A percentile compares a stretch with the other conserved stretches of the same genome.
These are phyloP conservation scores for Dioscorea dumetorum DNA, from an alignment of 106 monocot species.

Conservation along the genomic window DNA sequence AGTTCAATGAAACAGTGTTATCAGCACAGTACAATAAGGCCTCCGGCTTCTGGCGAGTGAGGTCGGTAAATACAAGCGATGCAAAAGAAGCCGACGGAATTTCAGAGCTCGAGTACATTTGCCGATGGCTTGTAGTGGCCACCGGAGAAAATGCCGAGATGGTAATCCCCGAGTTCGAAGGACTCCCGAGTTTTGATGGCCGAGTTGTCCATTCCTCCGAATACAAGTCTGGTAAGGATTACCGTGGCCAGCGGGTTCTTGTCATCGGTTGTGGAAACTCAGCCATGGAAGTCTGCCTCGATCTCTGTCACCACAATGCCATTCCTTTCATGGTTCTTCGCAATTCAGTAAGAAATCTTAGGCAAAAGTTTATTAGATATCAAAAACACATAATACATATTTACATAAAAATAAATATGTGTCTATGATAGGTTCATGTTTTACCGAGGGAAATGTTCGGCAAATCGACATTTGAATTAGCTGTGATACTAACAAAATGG, in stretches of 20 bases:
- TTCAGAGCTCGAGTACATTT: conserved; percentile 35
- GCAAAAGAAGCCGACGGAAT: neutral
- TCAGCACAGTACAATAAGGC: conserved; percentile 34
- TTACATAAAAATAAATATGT: too few relatives aligned
- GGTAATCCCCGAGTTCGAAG: conserved; percentile 36
- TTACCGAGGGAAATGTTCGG: conserved; percentile 59
- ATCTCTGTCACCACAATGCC: conserved; percentile 43
- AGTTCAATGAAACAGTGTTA: conserved; percentile 39
- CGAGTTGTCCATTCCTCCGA: conserved; percentile 30
- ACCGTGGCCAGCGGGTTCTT: conserved; percentile 38
- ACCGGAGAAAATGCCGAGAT: conserved; percentile 52
- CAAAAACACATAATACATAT: too few relatives aligned
- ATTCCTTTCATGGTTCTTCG: conserved; percentile 43
- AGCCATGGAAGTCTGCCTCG: conserved; percentile 56
- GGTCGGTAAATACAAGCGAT: neutral
- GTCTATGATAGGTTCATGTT: conserved; percentile 50
- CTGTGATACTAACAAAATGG: conserved; percentile 41
- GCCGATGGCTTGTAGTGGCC: conserved; percentile 54
- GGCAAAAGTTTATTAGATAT: neutral
- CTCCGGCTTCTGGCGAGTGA: conserved; percentile 32
- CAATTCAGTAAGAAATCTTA: conserved; percentile 18
- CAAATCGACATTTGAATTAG: conserved; percentile 53
- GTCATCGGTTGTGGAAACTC: conserved; percentile 63
- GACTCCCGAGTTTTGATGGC: conserved; percentile 22
- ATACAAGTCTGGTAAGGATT: conserved; percentile 42